phyloP scores from a whole-genome alignment of 768 basidiomycete genomes.

The Obba rivulosa region DNA sequence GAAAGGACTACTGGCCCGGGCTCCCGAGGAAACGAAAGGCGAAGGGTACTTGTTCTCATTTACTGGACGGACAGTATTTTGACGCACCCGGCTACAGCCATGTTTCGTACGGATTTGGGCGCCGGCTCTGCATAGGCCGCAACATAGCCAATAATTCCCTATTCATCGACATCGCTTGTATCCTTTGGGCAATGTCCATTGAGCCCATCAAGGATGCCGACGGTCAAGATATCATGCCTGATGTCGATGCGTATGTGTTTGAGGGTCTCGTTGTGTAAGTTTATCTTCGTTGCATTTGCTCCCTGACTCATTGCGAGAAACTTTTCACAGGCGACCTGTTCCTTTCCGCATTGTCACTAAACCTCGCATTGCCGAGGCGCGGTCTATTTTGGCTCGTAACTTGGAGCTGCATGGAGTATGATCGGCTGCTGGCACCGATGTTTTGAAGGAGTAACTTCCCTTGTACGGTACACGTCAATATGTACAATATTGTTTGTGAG shows the following conservation, averaged over 20 bases:
- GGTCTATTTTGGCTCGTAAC: no score
- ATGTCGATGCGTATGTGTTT: not conserved
- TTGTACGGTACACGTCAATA: no score
- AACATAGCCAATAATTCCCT: conserved; percentile 16
- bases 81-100: conserved; percentile 3
- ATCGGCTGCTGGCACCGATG: no score
- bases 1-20: not conserved
- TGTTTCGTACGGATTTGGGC: not conserved
- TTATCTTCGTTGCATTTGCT: not conserved
- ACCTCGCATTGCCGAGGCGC: not conserved
- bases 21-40: not conserved
- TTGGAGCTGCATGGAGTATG: no score
- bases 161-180: conserved; percentile 14
- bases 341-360: no score
- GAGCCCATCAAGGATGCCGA: conserved; percentile 6
- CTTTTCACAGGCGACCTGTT: no score
- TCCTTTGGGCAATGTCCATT: conserved; percentile 16
- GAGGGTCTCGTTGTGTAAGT: not conserved
- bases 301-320: no score
- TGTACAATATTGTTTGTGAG: no score
- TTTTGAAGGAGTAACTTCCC: no score
- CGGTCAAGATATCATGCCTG: conserved; percentile 7
- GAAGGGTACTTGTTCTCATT: conserved; percentile 4
- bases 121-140: conserved; percentile 15
- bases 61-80: not conserved